These are phyloP conservation scores for Entamoeba dispar DNA, from an alignment of 208 protist genomes.

Conservation along the genomic window DNA sequence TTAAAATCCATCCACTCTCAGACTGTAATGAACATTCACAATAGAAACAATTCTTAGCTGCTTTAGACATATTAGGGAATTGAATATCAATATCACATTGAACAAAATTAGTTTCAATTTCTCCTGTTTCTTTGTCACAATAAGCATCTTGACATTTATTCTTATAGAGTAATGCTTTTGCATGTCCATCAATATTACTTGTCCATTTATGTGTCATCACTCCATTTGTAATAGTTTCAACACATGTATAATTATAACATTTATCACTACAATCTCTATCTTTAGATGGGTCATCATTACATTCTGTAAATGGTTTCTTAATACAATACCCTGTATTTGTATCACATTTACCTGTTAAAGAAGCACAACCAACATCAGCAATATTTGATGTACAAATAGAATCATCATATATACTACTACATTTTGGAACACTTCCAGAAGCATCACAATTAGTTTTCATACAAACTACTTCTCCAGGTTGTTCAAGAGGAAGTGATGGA, in stretches of 20 bases:
- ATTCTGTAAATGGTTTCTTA: neutral
- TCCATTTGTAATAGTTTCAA: neutral
- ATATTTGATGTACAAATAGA: neutral
- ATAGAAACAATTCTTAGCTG: neutral
- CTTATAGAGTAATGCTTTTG: neutral
- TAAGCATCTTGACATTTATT: neutral
- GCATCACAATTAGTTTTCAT: neutral
- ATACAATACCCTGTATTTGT: neutral
- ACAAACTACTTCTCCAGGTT: neutral
- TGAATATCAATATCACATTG: neutral
- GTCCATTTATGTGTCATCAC: neutral
- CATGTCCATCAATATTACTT: neutral
- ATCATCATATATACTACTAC: neutral
- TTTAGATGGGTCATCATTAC: neutral
- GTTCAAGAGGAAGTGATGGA: neutral
- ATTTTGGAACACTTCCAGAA: neutral
- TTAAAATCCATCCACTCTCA: neutral
- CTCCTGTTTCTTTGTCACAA: neutral
- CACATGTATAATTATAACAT: neutral
- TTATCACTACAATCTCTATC: neutral
- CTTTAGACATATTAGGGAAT: neutral
- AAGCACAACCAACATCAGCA: neutral
- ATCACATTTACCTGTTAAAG: neutral
- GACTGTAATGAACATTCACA: neutral
- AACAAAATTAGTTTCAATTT: neutral